Evolutionary conservation across 805 yeast genomes (phyloP), one percentile per base, ranked within the genome.

Genomic region (Candida coquimbonensis): DNA sequence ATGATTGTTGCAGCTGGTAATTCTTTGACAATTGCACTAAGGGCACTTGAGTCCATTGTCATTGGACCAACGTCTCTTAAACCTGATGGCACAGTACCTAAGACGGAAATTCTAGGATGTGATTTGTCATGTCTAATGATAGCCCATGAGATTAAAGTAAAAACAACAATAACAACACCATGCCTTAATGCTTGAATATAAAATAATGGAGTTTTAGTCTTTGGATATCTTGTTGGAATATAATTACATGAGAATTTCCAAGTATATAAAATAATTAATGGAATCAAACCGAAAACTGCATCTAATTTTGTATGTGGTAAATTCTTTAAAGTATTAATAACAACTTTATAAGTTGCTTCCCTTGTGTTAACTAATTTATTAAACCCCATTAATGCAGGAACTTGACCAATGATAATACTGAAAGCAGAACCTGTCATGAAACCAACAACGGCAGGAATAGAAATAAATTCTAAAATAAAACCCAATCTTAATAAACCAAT

Each of bases 381-480:
- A 67, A 73, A 84, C 16, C 97, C 97, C 85, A 90, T 74, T 48
- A 90, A 72, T 5, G 73, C 83, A 5, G 97, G 96, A 7, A 90
- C 81, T 68, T 90, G 97, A 24, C 97, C 97, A 49, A 72, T 65
- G 33, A 83, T 72, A 60, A 90, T 90, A 57, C 73, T 81, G 57
- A 90, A 75, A 2, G 97, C 96, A 5, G 96, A 89, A 43, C 97
- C 97, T 32, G 91, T 76, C 91, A 90, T 90, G 70, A 89, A 90
- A 0, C 97, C 97, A 66, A 88, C 73, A 37, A 90, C 96, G 1
- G 96, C 95, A 39, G 96, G 96, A 59, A 83, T 72, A 3, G 96
- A 87, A 57, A 90, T 88, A 61, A 85, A 80, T 64, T 90, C 97
- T 38, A 90, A 79, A 43, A 90, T 72, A 67, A 90, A 90, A 0